A percentile compares a stretch with the other conserved stretches of the same genome.
These are phyloP conservation scores for Pichia phayaonensis DNA, from an alignment of 805 yeast genomes.

Conservation along the genomic window DNA sequence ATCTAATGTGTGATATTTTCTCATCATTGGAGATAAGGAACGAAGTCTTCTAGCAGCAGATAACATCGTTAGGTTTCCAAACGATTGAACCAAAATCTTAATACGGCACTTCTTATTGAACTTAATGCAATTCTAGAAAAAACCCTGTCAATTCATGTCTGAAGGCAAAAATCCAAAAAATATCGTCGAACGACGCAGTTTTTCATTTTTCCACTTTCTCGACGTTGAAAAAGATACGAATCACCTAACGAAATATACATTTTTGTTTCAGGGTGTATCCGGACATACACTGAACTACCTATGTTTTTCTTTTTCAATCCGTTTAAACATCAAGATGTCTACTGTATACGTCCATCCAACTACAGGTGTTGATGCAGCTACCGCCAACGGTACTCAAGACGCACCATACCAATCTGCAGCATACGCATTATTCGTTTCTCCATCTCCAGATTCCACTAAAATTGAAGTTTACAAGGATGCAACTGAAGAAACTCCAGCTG, in stretches of 20 bases:
- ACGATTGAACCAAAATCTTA: neutral
- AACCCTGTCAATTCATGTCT: neutral
- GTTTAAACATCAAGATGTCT: neutral
- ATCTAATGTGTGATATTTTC: constrained; percentile 6
- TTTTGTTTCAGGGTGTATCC: too few species aligned
- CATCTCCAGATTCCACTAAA: constrained; percentile 40
- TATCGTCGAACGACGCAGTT: neutral
- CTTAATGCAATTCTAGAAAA: neutral
- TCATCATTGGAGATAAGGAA: neutral
- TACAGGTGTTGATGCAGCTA: constrained; percentile 56
- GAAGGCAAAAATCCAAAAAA: neutral
- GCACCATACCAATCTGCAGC: constrained; percentile 79
- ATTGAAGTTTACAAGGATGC: constrained; percentile 50
- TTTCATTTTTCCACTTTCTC: neutral
- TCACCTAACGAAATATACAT: neutral
- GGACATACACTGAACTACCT: too few species aligned
- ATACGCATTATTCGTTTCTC: constrained; percentile 54
- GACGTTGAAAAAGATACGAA: neutral
- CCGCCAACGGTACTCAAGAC: constrained; percentile 55
- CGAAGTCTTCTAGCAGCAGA: neutral
- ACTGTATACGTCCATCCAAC: constrained; percentile 54
- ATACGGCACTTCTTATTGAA: neutral
- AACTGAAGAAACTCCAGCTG: constrained; percentile 41
- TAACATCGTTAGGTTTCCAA: neutral
- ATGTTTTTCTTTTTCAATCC: neutral